phyloP scores from a whole-genome alignment of 2,329 filamentous ascomycete species.

The Emericellopsis atlantica region DNA sequence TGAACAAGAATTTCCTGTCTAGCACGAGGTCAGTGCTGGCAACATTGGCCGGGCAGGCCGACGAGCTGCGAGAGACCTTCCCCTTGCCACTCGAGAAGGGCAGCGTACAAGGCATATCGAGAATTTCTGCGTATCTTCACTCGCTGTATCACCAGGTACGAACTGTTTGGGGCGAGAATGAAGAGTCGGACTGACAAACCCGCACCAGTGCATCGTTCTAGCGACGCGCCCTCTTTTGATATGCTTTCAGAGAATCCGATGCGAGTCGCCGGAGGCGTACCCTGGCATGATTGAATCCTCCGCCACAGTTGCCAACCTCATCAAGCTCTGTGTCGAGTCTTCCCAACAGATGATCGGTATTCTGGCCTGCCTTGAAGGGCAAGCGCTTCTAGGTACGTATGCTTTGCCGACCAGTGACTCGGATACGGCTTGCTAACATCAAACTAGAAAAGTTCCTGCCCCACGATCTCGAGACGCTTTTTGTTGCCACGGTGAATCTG shows the following conservation, averaged over 20 bases:
- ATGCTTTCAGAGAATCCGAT: constrained; percentile 17
- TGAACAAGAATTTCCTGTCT: constrained; percentile 16
- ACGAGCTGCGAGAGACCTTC: constrained; percentile 16
- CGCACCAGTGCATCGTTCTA: constrained; percentile 15
- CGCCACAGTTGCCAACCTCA: constrained; percentile 16
- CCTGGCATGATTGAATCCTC: constrained; percentile 22
- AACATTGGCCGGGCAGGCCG: constrained; percentile 13
- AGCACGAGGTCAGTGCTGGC: constrained; percentile 16
- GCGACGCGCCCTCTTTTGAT: constrained; percentile 17
- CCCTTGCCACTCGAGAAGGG: constrained; percentile 13
- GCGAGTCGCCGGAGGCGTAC: constrained; percentile 12
- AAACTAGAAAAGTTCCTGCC: constrained; percentile 29
- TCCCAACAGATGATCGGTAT: constrained; percentile 21
- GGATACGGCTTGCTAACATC: not conserved
- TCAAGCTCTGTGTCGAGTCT: constrained; percentile 20
- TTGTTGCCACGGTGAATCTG: constrained; percentile 27
- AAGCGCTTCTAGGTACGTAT: constrained; percentile 34
- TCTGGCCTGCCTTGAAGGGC: constrained; percentile 26
- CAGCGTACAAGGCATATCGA: constrained; percentile 16
- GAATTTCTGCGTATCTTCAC: constrained; percentile 17
- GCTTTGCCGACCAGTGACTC: not conserved
- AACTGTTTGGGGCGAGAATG: not conserved
- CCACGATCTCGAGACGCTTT: constrained; percentile 31
- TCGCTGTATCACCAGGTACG: constrained; percentile 18
- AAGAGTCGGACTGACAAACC: not conserved